Evolutionary conservation across 2,329 filamentous ascomycete species (phyloP), one percentile per base, ranked within the genome.

Genomic region (Penicillium palitans): DNA sequence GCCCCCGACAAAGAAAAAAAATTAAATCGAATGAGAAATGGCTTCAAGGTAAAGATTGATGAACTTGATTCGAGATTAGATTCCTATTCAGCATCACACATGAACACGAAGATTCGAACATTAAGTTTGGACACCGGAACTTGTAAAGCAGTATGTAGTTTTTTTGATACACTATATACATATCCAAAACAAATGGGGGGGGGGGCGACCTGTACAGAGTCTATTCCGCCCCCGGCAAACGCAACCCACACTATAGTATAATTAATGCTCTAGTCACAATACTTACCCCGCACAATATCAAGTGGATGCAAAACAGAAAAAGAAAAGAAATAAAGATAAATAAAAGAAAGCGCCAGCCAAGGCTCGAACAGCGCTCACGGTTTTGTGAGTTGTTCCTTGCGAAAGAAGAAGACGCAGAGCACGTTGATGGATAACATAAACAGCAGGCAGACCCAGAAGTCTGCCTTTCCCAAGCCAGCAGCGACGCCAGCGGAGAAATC

Each of bases 401-500:
- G 76, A 69, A 78, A 79, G 68, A 78, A 79, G 49, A 29, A 17
- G 75, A 77, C 66, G 72, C 83, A 86, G 3, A 84, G 81, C 49
- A 81, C 70, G 61, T 82, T 84, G 59, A 86, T 78, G 17, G 79
- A 70, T 37, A 84, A 67, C 68, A 86, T 82, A 59, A 81, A 74
- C 3, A 75, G 39, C 50, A 86, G 64, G 49, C 70, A 8, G 78
- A 78, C 2, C 65, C 65, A 67, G 41, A 67, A 67, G 31, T 62
- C 52, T 25, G 57, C 58, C 40, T 66, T 67, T 27, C 29, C 51
- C 12, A 67, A 31, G 7, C 51, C 64, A 10, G 47, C 40, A 25
- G 46, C 49, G n/a, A 67, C 40, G 2, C 60, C 83, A 81, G 87
- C 40, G 86, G 86, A 66, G 86, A 87, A 25, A 87, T 83, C 0